A percentile compares a stretch with the other conserved stretches of the same genome.
phyloP scores from a whole-genome alignment of 257 asterid species.

The Przewalskia tangutica region DNA sequence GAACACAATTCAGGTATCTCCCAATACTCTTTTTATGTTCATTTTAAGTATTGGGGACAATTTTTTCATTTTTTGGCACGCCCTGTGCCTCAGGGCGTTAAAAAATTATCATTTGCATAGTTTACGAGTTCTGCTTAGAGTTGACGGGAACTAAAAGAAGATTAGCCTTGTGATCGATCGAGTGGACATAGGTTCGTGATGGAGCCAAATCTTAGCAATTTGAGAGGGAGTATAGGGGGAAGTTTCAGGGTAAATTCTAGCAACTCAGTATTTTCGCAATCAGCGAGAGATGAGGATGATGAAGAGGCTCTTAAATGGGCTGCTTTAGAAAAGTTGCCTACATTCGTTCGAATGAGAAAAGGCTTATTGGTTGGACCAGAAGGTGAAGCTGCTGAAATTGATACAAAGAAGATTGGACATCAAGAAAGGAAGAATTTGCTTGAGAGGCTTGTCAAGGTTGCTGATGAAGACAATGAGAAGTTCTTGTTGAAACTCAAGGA shows the following conservation, averaged over 20 bases:
- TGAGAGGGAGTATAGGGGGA: constrained; percentile 12
- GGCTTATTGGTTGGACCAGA: background rate
- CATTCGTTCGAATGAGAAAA: background rate
- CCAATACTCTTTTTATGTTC: background rate
- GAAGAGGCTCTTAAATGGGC: constrained; percentile 4
- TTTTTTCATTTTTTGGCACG: background rate
- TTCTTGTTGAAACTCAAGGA: constrained; percentile 45
- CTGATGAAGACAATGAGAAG: constrained; percentile 64
- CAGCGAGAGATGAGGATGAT: background rate
- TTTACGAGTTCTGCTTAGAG: background rate
- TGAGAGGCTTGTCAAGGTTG: constrained; percentile 45
- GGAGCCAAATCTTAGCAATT: background rate
- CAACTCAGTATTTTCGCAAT: constrained; percentile 2
- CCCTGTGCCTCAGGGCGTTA: background rate
- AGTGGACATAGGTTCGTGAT: background rate
- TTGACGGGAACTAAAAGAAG: background rate
- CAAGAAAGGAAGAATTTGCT: constrained; percentile 34
- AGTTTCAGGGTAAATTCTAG: constrained; percentile 23
- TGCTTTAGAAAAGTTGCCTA: background rate
- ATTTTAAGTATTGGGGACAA: background rate
- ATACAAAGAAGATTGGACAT: background rate
- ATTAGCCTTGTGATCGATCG: background rate
- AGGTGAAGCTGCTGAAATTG: background rate
- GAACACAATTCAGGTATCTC: background rate
- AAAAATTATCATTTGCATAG: background rate